These are phyloP conservation scores for Phlebiopsis gigantea DNA, from an alignment of 768 basidiomycete species.

Conservation along the genomic window DNA sequence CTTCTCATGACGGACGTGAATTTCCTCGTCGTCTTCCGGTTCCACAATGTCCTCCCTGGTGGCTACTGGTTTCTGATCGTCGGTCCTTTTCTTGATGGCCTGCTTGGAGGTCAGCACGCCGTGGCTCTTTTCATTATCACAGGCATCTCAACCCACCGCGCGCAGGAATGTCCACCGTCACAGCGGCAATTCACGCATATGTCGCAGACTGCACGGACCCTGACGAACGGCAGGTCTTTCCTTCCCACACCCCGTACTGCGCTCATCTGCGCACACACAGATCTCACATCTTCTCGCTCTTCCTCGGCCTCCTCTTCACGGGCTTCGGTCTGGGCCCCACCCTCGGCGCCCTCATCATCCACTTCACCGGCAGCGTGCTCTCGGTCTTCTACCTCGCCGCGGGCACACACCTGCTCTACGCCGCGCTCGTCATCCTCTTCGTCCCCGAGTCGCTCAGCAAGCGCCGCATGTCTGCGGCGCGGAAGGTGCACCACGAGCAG, in stretches of 20 bases:
- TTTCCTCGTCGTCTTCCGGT: conserved; percentile 61
- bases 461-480: conserved; percentile 39
- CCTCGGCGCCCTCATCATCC: conserved; percentile 66
- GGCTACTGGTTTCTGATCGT: conserved; percentile 77
- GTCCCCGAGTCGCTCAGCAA: conserved; percentile 75
- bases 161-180: conserved; percentile 44
- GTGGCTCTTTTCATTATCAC: conserved; percentile 49
- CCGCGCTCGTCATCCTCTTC: conserved; percentile 46
- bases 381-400: conserved; percentile 70
- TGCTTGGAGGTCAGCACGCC: conserved; percentile 52
- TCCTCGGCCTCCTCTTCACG: conserved; percentile 59
- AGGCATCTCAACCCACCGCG: conserved; percentile 38
- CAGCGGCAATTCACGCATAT: conserved; percentile 59
- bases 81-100: conserved; percentile 62
- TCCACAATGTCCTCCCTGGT: conserved; percentile 59
- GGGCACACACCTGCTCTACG: conserved; percentile 43
- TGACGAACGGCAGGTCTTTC: conserved; percentile 39
- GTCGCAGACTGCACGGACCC: conserved; percentile 61
- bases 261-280: conserved; percentile 28
- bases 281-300: conserved; percentile 59
- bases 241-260: background rate
- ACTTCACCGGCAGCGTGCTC: conserved; percentile 44
- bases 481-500: conserved; percentile 31
- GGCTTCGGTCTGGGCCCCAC: conserved; percentile 80
- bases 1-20: conserved; percentile 56